These are phyloP conservation scores for Suillus spraguei DNA, from an alignment of 768 basidiomycete species.

Conservation along the genomic window DNA sequence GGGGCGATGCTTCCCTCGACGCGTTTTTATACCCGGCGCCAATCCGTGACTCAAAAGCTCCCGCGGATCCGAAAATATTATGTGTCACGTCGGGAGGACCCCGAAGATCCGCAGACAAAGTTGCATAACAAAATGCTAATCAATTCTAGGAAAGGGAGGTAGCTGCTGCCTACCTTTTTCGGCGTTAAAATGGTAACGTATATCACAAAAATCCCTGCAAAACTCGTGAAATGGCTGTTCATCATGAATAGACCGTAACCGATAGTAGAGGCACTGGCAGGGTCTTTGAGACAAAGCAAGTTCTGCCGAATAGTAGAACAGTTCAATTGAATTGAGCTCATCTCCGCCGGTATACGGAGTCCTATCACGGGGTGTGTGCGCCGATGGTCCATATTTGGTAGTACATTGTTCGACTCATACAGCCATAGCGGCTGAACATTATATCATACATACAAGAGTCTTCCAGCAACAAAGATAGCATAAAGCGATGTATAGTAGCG, in stretches of 20 bases:
- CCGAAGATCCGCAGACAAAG: constrained; percentile 6
- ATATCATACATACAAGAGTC: constrained; percentile 13
- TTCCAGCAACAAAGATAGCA: constrained; percentile 9
- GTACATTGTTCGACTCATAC: constrained; percentile 14
- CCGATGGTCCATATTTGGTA: neutral
- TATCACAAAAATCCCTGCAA: too few relatives aligned
- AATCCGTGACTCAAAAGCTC: constrained; percentile 24
- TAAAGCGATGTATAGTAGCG: constrained; percentile 1
- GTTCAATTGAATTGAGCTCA: neutral
- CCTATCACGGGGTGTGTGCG: neutral
- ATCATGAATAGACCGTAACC: too few relatives aligned
- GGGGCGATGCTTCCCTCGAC: constrained; percentile 23
- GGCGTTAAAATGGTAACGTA: too few relatives aligned
- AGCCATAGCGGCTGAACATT: neutral
- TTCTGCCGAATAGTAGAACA: neutral
- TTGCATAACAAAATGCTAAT: neutral
- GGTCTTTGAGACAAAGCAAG: neutral
- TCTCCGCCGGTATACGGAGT: constrained; percentile 12
- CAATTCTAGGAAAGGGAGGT: neutral
- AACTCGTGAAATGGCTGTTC: too few relatives aligned
- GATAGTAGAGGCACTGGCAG: too few relatives aligned
- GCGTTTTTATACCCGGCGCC: constrained; percentile 33
- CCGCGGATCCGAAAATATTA: constrained; percentile 22
- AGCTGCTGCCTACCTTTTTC: neutral
- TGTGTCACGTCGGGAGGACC: constrained; percentile 16